Conservation (phyloP, 2,329 filamentous ascomycete species). For the Penicillium vulpinum region DNA sequence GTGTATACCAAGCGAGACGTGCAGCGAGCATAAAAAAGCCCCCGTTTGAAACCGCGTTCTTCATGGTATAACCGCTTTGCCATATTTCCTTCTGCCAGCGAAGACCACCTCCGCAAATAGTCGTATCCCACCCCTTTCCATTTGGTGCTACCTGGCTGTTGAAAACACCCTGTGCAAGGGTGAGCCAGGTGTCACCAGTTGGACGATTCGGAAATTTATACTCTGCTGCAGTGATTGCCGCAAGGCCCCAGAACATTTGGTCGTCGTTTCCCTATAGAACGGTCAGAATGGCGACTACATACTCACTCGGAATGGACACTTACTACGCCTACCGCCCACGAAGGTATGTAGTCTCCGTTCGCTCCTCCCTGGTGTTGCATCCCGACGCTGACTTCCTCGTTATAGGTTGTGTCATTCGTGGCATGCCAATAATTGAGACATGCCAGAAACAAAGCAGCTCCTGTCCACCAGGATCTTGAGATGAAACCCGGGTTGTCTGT, state of each 20-base stretch:
- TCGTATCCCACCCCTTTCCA: not conserved
- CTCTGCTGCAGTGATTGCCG: slow-evolving; percentile 2
- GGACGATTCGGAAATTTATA: slow-evolving; percentile 3
- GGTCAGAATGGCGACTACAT: slow-evolving; percentile 30
- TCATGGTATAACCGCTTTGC: slow-evolving; percentile 73
- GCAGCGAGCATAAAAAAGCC: slow-evolving; percentile 77
- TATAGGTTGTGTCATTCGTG: slow-evolving; percentile 64
- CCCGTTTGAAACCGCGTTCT: slow-evolving; percentile 76
- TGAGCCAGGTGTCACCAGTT: slow-evolving; percentile 1
- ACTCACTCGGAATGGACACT: slow-evolving; percentile 49
- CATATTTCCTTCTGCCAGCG: slow-evolving; percentile 4
- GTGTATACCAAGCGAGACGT: slow-evolving; percentile 65
- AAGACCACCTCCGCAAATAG: not conserved
- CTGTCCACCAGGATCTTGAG: slow-evolving; percentile 74
- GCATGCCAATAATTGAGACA: slow-evolving; percentile 68
- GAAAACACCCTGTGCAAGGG: not conserved
- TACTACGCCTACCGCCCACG: not conserved
- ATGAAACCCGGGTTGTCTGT: slow-evolving; percentile 55
- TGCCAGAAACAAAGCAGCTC: slow-evolving; percentile 67
- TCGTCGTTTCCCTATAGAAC: not conserved
- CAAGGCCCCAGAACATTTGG: slow-evolving; percentile 7
- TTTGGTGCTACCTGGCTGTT: not conserved
- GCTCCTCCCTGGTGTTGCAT: slow-evolving; percentile 26
- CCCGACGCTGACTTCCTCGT: slow-evolving; percentile 52
- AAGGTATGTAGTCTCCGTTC: not conserved